These are phyloP conservation scores for Diaporthe velutina DNA, from an alignment of 2,329 filamentous ascomycete genomes.

Conservation along the genomic window DNA sequence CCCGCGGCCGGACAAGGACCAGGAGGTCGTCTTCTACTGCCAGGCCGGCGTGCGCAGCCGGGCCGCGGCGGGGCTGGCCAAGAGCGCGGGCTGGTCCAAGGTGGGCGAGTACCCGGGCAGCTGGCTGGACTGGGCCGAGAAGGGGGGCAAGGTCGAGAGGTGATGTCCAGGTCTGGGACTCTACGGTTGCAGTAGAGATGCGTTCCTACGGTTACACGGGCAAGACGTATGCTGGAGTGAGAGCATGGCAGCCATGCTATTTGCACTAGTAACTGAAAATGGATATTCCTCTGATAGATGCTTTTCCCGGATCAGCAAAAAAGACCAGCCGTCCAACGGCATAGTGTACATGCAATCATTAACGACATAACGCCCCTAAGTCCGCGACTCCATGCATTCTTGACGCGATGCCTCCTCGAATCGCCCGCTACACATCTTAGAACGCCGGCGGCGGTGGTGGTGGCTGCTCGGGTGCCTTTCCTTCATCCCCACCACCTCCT, in stretches of 20 bases:
- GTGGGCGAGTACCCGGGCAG: slow-evolving; percentile 81
- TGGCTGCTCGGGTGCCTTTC: slow-evolving; percentile 17
- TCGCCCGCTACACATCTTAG: neutral
- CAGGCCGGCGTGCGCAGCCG: slow-evolving; percentile 88
- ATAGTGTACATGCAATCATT: slow-evolving; percentile 34
- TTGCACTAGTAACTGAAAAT: slow-evolving; percentile 4
- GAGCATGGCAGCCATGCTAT: slow-evolving; percentile 7
- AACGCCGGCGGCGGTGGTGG: slow-evolving; percentile 28
- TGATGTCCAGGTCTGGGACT: neutral
- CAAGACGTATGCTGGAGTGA: neutral
- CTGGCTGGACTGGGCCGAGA: slow-evolving; percentile 85
- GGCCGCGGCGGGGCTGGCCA: slow-evolving; percentile 82
- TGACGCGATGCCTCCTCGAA: neutral
- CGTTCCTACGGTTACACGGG: neutral
- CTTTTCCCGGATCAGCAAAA: slow-evolving; percentile 4
- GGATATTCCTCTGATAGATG: slow-evolving; percentile 5
- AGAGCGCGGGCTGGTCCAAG: slow-evolving; percentile 79
- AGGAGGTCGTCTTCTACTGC: slow-evolving; percentile 87
- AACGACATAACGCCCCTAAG: slow-evolving; percentile 30
- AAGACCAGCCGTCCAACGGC: slow-evolving; percentile 14
- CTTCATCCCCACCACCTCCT: slow-evolving; percentile 32
- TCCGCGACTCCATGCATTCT: neutral
- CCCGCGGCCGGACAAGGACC: slow-evolving; percentile 69
- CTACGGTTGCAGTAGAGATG: neutral
- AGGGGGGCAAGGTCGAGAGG: slow-evolving; percentile 73